Base-by-base conservation (phyloP, 2,329 filamentous ascomycete species). In the Stylonectria norvegica region DNA sequence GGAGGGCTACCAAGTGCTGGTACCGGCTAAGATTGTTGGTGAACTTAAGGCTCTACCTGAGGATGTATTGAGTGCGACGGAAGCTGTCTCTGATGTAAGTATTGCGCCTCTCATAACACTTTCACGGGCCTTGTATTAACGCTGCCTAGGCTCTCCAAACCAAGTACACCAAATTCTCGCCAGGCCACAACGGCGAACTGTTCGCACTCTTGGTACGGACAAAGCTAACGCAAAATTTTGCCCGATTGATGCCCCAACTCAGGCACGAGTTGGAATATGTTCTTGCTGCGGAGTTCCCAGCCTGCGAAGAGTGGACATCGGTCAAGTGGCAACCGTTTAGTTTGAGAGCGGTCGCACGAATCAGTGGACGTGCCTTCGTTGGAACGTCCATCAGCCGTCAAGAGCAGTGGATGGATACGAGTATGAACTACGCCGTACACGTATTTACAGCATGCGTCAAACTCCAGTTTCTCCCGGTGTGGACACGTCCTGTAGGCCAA, bases 341-440 rank as follows among this genome's bases (percentile, higher is more conserved):
- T 30, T 63, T 79, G 2, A 65, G 72, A 16, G 65, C 72, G 4
- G 63, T 81, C 9, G 71, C 76, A 5, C 70, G 75, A 2, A 52
- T 81, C 16, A 77, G 73, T 18, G 74, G 76, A 1, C 65, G 70
- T 15, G 67, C 73, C 4, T 79, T 79, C 46, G 69, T 79, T 5
- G 76, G 76, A 2, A 51, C 68, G 3, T 58, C 64, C 11, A 62
- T 79, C 40, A 75, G 70, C 50, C 73, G 75, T 14, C 62, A 71
- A 28, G 69, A 76, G 48, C 64, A 69, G 42, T 80, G 76, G 76
- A 69, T 79, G 62, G 62, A 71, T 34, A 70, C 71, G 15, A 68
- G 66, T 57, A 64, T 75, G 58, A 67, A 73, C 56, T 77, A 72
- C 52, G 70, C 72, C 35, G 58, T 72, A 16, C 66, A 74, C 45